Base-by-base conservation (phyloP, 371 early-diverging fungal genomes). In the Mycotypha africana region DNA sequence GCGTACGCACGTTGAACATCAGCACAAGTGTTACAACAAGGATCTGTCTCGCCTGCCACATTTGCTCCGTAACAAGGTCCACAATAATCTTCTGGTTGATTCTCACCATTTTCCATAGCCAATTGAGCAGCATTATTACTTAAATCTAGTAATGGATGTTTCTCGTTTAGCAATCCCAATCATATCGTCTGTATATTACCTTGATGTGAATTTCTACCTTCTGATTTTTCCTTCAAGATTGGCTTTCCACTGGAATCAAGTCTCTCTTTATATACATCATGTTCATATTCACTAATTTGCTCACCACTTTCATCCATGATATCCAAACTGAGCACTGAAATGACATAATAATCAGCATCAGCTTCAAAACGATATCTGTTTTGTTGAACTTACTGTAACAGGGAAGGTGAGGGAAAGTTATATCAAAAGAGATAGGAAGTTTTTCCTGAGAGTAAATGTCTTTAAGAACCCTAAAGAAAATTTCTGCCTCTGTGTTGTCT, bases 11-110 rank as follows among this genome's bases (percentile, higher is more conserved):
- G 67, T 37, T 81, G 76, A 19, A 97, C 92, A 4, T 89, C 91
- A 26, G 89, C 90, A 60, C 98, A 97, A 0, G 93, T 89, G 62
- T 95, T 93, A 66, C 98, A 96, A 71, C 98, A 97, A 26, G 44
- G 51, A n/a, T 48, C 45, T 9, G 17, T 47, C 31, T 67, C 74
- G 5, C 51, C 60, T 3, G 30, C 24, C 0, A 84, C 82, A 20
- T 62, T 60, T 10, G 84, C 94, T 36, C 93, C 92, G 53, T 92
- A 96, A 66, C 98, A 96, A 45, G 74, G 62, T 4, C 98, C 95
- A 64, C 97, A 95, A 54, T 92, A 84, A 34, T 71, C 53, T 2
- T 56, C 55, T 33, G 52, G 45, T 21, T 48, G 32, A 9, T 21
- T 31, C 3, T 35, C 41, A n/a, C 33, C 34, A 34, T 47, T 38